Base-by-base conservation (phyloP, 208 protist species). In the Wallacemonas sp. region DNA sequence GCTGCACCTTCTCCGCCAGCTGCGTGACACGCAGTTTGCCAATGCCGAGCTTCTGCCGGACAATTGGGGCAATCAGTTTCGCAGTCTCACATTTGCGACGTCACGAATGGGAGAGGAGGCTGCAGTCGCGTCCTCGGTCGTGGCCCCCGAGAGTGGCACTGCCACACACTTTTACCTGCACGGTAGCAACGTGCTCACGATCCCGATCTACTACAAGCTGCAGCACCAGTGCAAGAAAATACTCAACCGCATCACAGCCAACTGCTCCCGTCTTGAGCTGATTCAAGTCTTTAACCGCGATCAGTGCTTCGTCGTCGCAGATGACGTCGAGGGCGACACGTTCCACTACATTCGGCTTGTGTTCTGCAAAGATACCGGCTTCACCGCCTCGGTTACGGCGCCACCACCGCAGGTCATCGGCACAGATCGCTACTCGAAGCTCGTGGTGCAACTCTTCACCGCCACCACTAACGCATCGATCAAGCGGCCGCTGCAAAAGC, bases 161-260 rank as follows among this genome's bases (percentile, higher is more conserved):
- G 27, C 70, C 28, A 38, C 72, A 14, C 49, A 54, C 2, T 93
- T 93, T 62, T 82, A 89, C 51, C 68, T 90, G 33, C 75, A 62
- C 1, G 90, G 90, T 12, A 64, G 47, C 31, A 88, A 80, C 28
- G 78, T 90, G 31, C 68, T 92, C 14, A 77, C 86, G 55, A 87
- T 96, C 46, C 90, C 90, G 0, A 79, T 96, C 27, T 94, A 96
- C 76, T 93, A 92, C 77, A 96, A 94, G 66, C 66, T 96, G 47
- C 90, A 96, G 73, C 85, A 96, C 63, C 85, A 96, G 60, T 91
- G 87, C 68, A 80, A 82, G 55, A 91, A 86, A 53, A 79, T 94
- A 31, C 77, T 94, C 30, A 72, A 75, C 9, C 77, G 84, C 49
- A 91, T 96, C 47, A 66, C 78, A 11, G 79, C 70, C 38, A 89